phyloP scores from a whole-genome alignment of 306 rosid genomes.

The Castanea mollissima region DNA sequence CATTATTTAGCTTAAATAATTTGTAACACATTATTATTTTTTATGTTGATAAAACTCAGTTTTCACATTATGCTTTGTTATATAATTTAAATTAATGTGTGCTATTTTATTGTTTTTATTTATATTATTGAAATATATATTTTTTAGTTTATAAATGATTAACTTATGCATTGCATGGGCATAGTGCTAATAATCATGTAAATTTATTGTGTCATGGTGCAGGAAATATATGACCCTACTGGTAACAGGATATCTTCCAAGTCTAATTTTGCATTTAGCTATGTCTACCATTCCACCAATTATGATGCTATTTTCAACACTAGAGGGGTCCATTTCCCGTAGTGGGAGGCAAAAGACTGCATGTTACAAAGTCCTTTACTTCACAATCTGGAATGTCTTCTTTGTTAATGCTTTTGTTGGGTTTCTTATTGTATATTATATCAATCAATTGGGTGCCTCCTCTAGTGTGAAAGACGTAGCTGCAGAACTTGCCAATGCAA shows the following conservation, averaged over 20 bases:
- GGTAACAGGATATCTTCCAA: conserved; percentile 91
- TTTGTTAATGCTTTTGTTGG: conserved; percentile 83
- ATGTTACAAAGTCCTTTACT: conserved; percentile 73
- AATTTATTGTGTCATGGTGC: conserved; percentile 27
- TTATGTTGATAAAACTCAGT: too few relatives aligned
- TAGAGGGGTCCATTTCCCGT: conserved; percentile 86
- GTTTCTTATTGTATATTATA: conserved; percentile 47
- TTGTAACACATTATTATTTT: too few relatives aligned
- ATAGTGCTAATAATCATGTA: not conserved
- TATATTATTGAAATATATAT: too few relatives aligned
- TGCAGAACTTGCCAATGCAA: conserved; percentile 68
- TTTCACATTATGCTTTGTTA: too few relatives aligned
- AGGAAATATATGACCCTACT: conserved; percentile 64
- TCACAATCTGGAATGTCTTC: conserved; percentile 94
- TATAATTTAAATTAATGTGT: too few relatives aligned
- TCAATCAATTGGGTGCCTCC: conserved; percentile 37
- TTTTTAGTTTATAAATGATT: too few relatives aligned
- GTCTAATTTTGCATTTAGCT: conserved; percentile 73
- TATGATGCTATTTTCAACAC: conserved; percentile 71
- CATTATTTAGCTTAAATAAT: too few relatives aligned
- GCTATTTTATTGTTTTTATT: too few relatives aligned
- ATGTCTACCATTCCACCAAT: conserved; percentile 64
- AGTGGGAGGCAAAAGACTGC: conserved; percentile 85
- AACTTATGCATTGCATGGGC: too few relatives aligned
- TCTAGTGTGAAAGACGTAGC: conserved; percentile 72